Percentiles rank a stretch among this genome's conserved stretches.
Conservation (phyloP, 2,329 filamentous ascomycete species). For the Clarireedia paspali region DNA sequence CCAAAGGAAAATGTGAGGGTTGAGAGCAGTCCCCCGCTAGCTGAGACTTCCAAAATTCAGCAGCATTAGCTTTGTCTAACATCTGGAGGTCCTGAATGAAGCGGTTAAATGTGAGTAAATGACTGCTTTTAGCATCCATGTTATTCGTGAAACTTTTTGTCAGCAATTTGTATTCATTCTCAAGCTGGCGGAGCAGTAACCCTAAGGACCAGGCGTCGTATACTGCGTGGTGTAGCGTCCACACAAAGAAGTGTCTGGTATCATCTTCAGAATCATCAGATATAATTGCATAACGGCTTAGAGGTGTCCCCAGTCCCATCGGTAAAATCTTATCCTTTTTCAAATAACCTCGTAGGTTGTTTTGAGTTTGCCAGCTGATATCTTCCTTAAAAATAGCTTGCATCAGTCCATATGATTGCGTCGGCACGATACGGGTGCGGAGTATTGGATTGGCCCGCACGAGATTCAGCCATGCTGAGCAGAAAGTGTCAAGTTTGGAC, state of each 20-base stretch:
- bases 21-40: slow-evolving; percentile 36
- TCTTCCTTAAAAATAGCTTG: slow-evolving; percentile 14
- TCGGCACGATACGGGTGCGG: slow-evolving; percentile 22
- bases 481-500: slow-evolving; percentile 15
- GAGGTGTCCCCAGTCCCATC: background rate
- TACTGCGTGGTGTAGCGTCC: slow-evolving; percentile 47
- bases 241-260: slow-evolving; percentile 34
- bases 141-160: slow-evolving; percentile 15
- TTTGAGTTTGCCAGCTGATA: slow-evolving; percentile 9
- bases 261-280: slow-evolving; percentile 12
- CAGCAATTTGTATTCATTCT: slow-evolving; percentile 11
- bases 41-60: slow-evolving; percentile 40
- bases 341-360: slow-evolving; percentile 15
- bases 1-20: slow-evolving; percentile 36
- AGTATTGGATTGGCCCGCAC: slow-evolving; percentile 7
- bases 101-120: slow-evolving; percentile 23
- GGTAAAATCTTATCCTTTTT: background rate
- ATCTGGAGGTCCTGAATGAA: slow-evolving; percentile 40
- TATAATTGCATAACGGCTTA: slow-evolving; percentile 1
- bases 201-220: slow-evolving; percentile 49
- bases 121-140: slow-evolving; percentile 20
- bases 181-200: slow-evolving; percentile 27
- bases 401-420: slow-evolving; percentile 17
- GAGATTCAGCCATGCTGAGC: slow-evolving; percentile 9
- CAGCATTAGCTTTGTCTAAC: slow-evolving; percentile 33